phyloP scores from a whole-genome alignment of 2,329 filamentous ascomycete species.

The Didymosphaeria variabile region DNA sequence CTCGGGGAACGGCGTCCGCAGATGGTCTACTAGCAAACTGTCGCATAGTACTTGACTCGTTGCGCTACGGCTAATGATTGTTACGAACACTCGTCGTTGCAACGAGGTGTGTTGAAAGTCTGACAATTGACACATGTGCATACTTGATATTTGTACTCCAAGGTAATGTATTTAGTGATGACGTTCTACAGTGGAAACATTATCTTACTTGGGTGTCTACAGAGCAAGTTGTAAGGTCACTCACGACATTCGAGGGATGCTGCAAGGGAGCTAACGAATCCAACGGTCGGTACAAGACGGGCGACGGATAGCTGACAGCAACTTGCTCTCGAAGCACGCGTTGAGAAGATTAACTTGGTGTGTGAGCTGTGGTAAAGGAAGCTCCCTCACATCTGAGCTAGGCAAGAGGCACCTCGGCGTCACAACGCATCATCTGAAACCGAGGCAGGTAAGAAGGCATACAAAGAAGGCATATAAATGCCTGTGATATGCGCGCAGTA shows the following conservation, averaged over 20 bases:
- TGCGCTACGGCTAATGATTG: not conserved
- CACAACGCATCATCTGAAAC: conserved; percentile 18
- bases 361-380: no score
- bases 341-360: no score
- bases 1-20: conserved; percentile 19
- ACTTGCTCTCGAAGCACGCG: no score
- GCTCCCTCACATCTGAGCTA: no score
- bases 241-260: not conserved
- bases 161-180: not conserved
- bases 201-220: not conserved
- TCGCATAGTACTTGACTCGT: conserved; percentile 10
- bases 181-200: not conserved
- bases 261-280: not conserved
- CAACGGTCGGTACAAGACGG: no score
- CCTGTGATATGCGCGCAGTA: not conserved
- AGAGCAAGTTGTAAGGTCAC: not conserved
- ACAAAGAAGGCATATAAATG: not conserved
- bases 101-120: not conserved
- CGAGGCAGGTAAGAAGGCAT: conserved; percentile 11
- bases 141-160: not conserved
- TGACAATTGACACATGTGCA: not conserved
- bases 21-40: not conserved
- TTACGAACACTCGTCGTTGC: not conserved
- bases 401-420: not conserved
- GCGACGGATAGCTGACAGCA: no score